Evolutionary conservation across 139 green algal species (phyloP), one percentile per base, ranked within the genome.

Genomic region (Asterochloris sp.): DNA sequence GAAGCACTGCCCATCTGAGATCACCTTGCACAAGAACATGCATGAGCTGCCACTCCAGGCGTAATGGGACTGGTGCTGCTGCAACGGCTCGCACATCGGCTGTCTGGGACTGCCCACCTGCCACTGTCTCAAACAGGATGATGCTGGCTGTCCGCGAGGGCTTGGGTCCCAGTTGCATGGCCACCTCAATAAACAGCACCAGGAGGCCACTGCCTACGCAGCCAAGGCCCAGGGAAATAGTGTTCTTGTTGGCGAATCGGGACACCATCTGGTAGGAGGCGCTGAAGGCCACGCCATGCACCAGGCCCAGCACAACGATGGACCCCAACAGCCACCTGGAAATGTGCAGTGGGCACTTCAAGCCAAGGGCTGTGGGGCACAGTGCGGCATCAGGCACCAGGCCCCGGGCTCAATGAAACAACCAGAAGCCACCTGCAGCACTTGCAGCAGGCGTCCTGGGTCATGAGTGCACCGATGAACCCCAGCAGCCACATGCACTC

Each of bases 181-280:
- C 81, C 79, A 93, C 24, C 86, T 97, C 88, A n/a, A 95, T 69
- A 10, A 88, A 23, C 76, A 96, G 85, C 79, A 91, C 89, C 19
- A 96, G 82, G 0, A 91, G 86, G 17, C 92, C 92, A 14, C 82
- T 85, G 26, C 84, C 87, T 21, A 89, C 90, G 61, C 91, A 89
- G 63, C 91, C 90, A 28, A 96, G 86, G 1, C 89, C 90, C 76
- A 92, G 78, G 8, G 87, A 84, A n/a, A 97, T 95, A 29, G 91
- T 93, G 78, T 95, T 94, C 28, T 93, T 93, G 80, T 91, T 92
- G 60, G 87, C 83, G 78, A 89, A 90, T n/a, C 88, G 81, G 0
- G 86, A 67, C 38, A 95, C 92, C 79, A 96, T 84, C 85, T 97
- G 93, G 85, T 97, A 97, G 73, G 82, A 82, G 16, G 92, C 91